These are phyloP conservation scores for Candida arabinofermentans DNA, from an alignment of 805 yeast species.

Conservation along the genomic window DNA sequence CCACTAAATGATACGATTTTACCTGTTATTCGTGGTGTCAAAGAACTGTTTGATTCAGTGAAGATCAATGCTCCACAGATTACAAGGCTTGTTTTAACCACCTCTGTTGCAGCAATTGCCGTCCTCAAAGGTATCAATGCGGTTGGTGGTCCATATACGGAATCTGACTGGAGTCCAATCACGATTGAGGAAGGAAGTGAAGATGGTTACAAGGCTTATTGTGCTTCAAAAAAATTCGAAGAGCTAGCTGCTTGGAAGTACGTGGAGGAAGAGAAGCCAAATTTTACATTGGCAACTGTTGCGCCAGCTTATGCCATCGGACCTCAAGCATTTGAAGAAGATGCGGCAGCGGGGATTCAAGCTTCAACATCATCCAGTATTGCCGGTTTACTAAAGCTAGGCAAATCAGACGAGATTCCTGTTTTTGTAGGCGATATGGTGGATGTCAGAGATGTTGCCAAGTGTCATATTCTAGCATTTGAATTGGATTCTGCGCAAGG, in stretches of 20 bases:
- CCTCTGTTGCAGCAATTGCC: conserved; percentile 46
- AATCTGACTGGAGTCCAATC: conserved; percentile 35
- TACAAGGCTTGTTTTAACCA: conserved; percentile 49
- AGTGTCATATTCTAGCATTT: no score
- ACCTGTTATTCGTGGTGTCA: conserved; percentile 58
- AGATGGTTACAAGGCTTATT: conserved; percentile 32
- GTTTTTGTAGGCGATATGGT: conserved; percentile 7
- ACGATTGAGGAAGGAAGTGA: conserved; percentile 25
- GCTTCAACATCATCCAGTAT: conserved; percentile 35
- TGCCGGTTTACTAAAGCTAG: conserved; percentile 8
- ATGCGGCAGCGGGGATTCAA: conserved; percentile 31
- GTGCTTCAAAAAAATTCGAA: conserved; percentile 49
- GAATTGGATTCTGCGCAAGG: no score
- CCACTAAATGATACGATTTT: conserved; percentile 45
- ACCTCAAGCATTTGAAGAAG: conserved; percentile 44
- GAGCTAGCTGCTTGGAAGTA: conserved; percentile 58
- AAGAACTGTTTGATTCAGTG: conserved; percentile 42
- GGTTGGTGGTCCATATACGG: conserved; percentile 25
- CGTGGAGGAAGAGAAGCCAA: conserved; percentile 33
- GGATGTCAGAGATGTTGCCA: conserved; percentile 46
- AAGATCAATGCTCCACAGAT: conserved; percentile 40
- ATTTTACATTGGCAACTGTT: conserved; percentile 37
- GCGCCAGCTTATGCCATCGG: conserved; percentile 47
- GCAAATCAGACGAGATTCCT: neutral
- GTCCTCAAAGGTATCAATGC: neutral